Evolutionary conservation across 352 stramenopile species (phyloP), one percentile per base, ranked within the genome.

Genomic region (Globisporangium acanthophoron): DNA sequence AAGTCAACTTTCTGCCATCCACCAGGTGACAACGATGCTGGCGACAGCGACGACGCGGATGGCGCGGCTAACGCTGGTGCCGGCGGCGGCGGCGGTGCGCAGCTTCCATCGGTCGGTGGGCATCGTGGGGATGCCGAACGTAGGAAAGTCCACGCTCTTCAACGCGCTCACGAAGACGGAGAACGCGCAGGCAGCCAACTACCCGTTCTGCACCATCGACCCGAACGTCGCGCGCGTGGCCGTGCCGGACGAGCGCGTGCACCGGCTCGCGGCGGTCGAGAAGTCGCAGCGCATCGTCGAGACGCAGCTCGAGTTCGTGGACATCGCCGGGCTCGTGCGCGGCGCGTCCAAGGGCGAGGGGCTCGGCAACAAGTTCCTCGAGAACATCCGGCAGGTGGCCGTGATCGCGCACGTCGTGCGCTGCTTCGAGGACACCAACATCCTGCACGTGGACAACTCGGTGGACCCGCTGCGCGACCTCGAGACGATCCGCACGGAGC

Each of bases 361-460:
- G 6, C 69, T 96, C 15, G 83, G 81, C 37, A 96, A 96, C 69
- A 87, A 91, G 64, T 96, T 96, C 55, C 67, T 96, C 16, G 76
- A 88, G 52, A 91, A 93, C 60, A 96, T 96, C 62, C 83, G 81
- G 2, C 80, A 92, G 56, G 85, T 94, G 48, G 83, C 77, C 1
- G 84, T 93, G 50, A 92, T 93, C 53, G 70, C 69, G 9, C 85
- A 93, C 64, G 82, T 99, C 3, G 94, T 99, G 46, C 90, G 97
- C 37, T 99, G 96, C 76, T 99, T 99, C 64, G 92, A 98, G 55
- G 90, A 99, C 75, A 90, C 96, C 20, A 96, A 99, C 78, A 97
- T 99, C 54, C 89, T 99, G 58, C 94, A 98, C 74, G 97, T 99
- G 20, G 94, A 98, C 66, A 94, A 95, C 40, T 89, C 66, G 2